Conservation (phyloP, 2,329 filamentous ascomycete species). For the Chrysoporthe austroafricana region DNA sequence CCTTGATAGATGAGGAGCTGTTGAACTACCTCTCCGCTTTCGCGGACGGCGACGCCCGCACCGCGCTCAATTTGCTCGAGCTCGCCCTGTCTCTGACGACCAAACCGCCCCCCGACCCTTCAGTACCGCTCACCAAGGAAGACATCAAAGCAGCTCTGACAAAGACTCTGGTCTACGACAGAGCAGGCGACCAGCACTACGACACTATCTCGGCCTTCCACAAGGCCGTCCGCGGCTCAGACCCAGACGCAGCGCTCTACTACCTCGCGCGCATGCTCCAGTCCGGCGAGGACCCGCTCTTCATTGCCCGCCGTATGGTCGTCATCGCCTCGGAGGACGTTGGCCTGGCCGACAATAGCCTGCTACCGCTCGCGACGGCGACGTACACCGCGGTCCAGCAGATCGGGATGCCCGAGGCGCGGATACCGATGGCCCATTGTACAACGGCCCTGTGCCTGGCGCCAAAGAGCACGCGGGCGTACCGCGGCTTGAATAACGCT, state of each 20-base stretch:
- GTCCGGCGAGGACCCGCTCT: slow-evolving; percentile 90
- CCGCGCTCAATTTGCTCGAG: slow-evolving; percentile 89
- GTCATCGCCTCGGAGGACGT: slow-evolving; percentile 95
- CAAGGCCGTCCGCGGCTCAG: slow-evolving; percentile 87
- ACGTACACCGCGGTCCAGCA: slow-evolving; percentile 88
- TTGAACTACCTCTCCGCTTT: slow-evolving; percentile 83
- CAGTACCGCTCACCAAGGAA: slow-evolving; percentile 67
- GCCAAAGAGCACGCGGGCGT: slow-evolving; percentile 85
- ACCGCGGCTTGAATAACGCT: slow-evolving; percentile 80
- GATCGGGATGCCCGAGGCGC: slow-evolving; percentile 92
- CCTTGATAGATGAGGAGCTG: slow-evolving; percentile 76
- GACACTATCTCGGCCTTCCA: slow-evolving; percentile 97
- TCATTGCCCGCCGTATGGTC: slow-evolving; percentile 89
- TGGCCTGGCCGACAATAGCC: slow-evolving; percentile 82
- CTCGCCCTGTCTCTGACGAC: slow-evolving; percentile 78
- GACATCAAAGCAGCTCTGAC: slow-evolving; percentile 83
- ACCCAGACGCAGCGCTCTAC: slow-evolving; percentile 87
- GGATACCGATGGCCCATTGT: slow-evolving; percentile 89
- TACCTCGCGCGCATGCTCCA: slow-evolving; percentile 96
- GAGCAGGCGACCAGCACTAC: slow-evolving; percentile 95
- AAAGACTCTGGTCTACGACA: slow-evolving; percentile 92
- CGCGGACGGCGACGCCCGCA: slow-evolving; percentile 89
- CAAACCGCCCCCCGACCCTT: slow-evolving; percentile 25
- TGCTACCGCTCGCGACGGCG: slow-evolving; percentile 83
- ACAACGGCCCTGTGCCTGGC: slow-evolving; percentile 79